Conservation (phyloP, 2,329 filamentous ascomycete genomes). For the Incumbomyces delicatus region DNA sequence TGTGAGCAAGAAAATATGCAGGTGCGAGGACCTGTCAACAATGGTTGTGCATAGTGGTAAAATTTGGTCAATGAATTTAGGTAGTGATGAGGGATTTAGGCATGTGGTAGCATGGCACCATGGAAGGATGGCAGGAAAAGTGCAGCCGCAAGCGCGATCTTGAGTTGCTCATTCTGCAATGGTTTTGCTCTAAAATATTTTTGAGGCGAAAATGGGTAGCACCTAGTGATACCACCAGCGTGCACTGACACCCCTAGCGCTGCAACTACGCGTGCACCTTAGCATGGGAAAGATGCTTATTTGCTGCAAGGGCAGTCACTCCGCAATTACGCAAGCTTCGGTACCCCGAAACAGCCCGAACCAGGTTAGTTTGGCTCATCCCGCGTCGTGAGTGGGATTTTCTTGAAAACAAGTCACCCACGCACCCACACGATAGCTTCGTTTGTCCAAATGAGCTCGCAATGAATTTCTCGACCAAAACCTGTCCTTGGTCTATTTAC, state of each 20-base stretch:
- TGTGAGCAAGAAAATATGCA: background rate
- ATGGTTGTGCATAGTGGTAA: background rate
- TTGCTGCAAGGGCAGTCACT: conserved; percentile 41
- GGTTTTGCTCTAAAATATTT: background rate
- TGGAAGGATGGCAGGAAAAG: background rate
- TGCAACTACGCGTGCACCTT: no score
- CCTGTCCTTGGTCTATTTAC: no score
- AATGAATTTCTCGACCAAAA: no score
- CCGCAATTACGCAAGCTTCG: conserved; percentile 55
- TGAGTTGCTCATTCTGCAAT: background rate
- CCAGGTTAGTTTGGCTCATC: no score
- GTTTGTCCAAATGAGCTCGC: no score
- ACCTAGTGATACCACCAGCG: no score
- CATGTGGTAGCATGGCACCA: background rate
- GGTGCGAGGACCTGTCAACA: background rate
- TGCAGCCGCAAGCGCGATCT: background rate
- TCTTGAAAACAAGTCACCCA: no score
- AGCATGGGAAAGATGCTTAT: no score
- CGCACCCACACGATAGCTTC: no score
- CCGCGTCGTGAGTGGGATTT: no score
- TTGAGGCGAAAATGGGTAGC: background rate
- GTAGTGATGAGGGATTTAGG: background rate
- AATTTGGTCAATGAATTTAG: background rate
- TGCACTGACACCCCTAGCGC: no score
- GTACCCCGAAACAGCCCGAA: conserved; percentile 40